phyloP scores from a whole-genome alignment of 1,284 basidiomycete species.

The Coniophora puteana region DNA sequence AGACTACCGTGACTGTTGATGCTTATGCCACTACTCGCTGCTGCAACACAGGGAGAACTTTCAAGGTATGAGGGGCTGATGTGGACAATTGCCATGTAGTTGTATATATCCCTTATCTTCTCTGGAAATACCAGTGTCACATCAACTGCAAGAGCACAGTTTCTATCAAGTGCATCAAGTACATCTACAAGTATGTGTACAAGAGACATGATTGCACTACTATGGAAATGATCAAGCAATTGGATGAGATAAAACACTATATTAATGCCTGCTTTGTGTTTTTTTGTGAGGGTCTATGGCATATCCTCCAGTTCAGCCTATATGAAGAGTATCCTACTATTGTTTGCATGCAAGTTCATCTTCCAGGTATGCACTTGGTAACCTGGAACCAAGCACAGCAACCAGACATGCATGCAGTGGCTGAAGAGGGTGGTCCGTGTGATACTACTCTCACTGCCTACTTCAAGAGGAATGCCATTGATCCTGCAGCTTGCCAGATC shows the following conservation, averaged over 20 bases:
- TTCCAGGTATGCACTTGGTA: too few species aligned
- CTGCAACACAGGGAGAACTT: constrained; percentile 24
- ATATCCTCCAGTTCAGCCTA: constrained; percentile 18
- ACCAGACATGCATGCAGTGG: too few species aligned
- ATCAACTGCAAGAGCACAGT: constrained; percentile 39
- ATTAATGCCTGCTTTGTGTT: constrained; percentile 18
- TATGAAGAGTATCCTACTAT: constrained; percentile 15
- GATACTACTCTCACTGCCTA: constrained; percentile 33
- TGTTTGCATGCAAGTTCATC: constrained; percentile 12
- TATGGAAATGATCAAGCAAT: constrained; percentile 6
- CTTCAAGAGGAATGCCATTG: constrained; percentile 35
- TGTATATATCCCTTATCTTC: constrained; percentile 32
- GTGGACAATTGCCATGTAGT: constrained; percentile 30
- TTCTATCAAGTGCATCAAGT: constrained; percentile 31
- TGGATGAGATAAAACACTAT: constrained; percentile 12
- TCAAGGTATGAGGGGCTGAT: constrained; percentile 7
- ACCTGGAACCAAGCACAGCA: too few species aligned
- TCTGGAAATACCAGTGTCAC: constrained; percentile 36
- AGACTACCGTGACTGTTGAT: constrained; percentile 27
- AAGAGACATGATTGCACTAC: constrained; percentile 34
- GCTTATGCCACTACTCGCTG: constrained; percentile 29
- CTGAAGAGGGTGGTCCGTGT: too few species aligned
- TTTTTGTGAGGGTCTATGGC: constrained; percentile 11
- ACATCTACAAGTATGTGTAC: constrained; percentile 41
- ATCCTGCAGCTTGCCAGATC: too few species aligned